Evolutionary conservation across 2,329 filamentous ascomycete species (phyloP), one percentile per base, ranked within the genome.

Genomic region (Xylariaceae sp.): DNA sequence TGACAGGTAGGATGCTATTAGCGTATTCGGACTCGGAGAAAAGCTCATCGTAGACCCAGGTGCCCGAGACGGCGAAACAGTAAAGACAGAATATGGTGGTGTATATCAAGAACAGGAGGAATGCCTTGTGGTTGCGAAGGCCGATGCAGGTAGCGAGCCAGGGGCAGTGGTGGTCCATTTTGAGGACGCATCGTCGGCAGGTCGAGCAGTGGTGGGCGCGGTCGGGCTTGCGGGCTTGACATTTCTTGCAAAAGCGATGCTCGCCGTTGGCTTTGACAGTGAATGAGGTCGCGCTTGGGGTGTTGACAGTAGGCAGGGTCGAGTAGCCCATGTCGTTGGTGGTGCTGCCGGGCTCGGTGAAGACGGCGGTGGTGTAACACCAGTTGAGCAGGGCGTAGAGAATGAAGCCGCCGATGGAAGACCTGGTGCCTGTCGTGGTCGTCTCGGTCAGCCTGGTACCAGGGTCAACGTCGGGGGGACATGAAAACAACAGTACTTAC

Each of bases 141-240:
- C 94, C 94, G 52, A 99, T 88, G 69, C 94, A 99, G 4, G 90
- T 96, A 27, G 94, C 92, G 44, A 99, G 79, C 94, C 94, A 99
- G 14, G 94, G 94, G 68, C 94, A 99, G 73, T 99, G 94, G 69
- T 99, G 94, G 67, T 99, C 94, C 94, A 99, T 99, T 76, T 99
- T 99, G 68, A 99, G 77, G 22, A 99, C 91, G 68, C 94, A 99
- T 63, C 87, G 86, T 59, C 86, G 83, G 72, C 94, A 99, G 4
- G 90, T 95, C 11, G 90, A 95, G 77, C 94, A 99, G 74, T 99
- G 94, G 69, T 99, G 94, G 31, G 92, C 85, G 53, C 94, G 89
- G 71, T 99, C 94, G 39, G 94, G 94, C 74, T 99, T 99, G 55
- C 88, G 83, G 45, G 86, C 86, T 72, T 95, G 89, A 70, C 94